Evolutionary conservation across 2,329 filamentous ascomycete species (phyloP).

Genomic region (Penicillium sp.): DNA sequence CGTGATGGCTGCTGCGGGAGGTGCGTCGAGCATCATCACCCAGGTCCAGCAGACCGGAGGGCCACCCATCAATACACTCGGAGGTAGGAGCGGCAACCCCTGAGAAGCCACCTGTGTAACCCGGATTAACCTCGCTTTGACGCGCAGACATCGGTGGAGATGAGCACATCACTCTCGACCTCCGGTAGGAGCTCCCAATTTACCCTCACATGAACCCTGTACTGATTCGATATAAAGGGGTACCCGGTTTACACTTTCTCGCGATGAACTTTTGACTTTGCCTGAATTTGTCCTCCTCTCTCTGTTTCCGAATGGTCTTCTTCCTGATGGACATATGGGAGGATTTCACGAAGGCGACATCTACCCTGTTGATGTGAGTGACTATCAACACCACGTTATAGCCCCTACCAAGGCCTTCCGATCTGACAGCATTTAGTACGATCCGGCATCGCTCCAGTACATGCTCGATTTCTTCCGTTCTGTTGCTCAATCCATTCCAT

Average conservation of each 20-base stretch:
- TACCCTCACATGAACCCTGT: not conserved
- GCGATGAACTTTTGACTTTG: conserved; percentile 90
- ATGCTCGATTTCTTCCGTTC: conserved; percentile 98
- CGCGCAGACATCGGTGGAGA: conserved; percentile 73
- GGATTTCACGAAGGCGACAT: conserved; percentile 89
- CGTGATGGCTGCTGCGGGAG: conserved; percentile 96
- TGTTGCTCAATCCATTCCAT: conserved; percentile 87
- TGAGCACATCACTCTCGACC: conserved; percentile 91
- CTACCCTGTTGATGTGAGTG: conserved; percentile 92
- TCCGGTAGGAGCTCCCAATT: conserved; percentile 64
- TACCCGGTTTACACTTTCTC: conserved; percentile 86
- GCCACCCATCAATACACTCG: conserved; percentile 82
- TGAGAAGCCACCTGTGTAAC: not conserved
- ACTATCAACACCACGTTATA: not conserved
- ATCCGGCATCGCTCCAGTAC: conserved; percentile 92
- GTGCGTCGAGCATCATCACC: conserved; percentile 97
- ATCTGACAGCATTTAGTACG: conserved; percentile 65
- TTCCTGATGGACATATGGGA: conserved; percentile 94
- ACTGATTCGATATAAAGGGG: conserved; percentile 58
- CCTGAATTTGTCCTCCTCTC: conserved; percentile 97
- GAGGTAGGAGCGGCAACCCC: conserved; percentile 59
- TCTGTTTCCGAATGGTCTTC: conserved; percentile 96
- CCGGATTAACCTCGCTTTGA: conserved; percentile 7
- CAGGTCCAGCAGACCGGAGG: conserved; percentile 91
- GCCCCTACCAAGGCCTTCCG: not conserved